phyloP scores from a whole-genome alignment of 176 grass and related monocot species.

The Cenchrus americanus region DNA sequence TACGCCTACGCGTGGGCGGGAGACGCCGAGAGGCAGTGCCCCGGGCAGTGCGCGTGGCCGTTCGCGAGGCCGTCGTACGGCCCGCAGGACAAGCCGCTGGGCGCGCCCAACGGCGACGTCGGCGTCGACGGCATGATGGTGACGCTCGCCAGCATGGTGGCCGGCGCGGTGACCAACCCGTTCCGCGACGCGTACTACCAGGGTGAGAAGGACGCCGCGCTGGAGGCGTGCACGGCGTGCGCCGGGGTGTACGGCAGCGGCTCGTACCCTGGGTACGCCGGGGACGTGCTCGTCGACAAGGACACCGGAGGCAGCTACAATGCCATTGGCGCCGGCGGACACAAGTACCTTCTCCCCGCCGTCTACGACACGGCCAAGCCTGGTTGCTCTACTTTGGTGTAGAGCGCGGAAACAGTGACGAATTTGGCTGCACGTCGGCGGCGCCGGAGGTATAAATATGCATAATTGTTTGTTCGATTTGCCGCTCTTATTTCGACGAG shows the following conservation, averaged over 20 bases:
- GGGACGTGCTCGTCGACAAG: constrained; percentile 44
- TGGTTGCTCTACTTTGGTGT: constrained; percentile 49
- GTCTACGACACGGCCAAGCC: constrained; percentile 33
- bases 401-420: background rate
- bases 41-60: constrained; percentile 69
- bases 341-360: constrained; percentile 58
- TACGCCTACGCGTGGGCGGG: constrained; percentile 53
- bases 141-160: constrained; percentile 54
- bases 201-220: constrained; percentile 50
- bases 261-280: constrained; percentile 59
- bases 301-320: constrained; percentile 57
- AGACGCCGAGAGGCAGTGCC: constrained; percentile 53
- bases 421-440: background rate
- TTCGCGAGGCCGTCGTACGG: constrained; percentile 59
- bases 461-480: background rate
- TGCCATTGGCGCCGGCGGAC: constrained; percentile 38
- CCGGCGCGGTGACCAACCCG: constrained; percentile 55
- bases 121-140: constrained; percentile 57
- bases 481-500: background rate
- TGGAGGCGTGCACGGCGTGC: constrained; percentile 63
- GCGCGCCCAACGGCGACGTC: constrained; percentile 59
- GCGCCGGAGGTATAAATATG: background rate
- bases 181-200: constrained; percentile 63
- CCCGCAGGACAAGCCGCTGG: constrained; percentile 36
- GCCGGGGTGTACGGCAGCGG: constrained; percentile 51